Percentiles rank a stretch among this genome's conserved stretches.
These are phyloP conservation scores for Suhomyces tanzawaensis DNA, from an alignment of 805 yeast genomes.

Conservation along the genomic window DNA sequence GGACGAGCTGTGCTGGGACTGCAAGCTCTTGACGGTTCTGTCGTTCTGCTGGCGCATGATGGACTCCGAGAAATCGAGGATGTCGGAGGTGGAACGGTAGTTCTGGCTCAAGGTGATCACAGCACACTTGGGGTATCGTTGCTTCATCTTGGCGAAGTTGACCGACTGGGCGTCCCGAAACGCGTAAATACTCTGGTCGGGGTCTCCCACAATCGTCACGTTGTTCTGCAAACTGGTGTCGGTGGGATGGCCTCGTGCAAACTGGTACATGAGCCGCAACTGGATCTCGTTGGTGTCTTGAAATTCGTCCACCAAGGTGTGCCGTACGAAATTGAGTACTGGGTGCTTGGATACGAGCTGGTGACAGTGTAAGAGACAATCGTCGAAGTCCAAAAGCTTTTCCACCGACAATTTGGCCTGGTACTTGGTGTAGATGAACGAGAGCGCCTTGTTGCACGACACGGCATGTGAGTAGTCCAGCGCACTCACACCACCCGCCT, in stretches of 20 bases:
- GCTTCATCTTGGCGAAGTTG: constrained; percentile 60
- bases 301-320: constrained; percentile 88
- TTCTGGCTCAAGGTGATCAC: constrained; percentile 57
- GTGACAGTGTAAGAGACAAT: constrained; percentile 59
- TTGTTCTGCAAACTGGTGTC: constrained; percentile 39
- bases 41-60: constrained; percentile 61
- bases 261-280: constrained; percentile 58
- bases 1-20: constrained; percentile 43
- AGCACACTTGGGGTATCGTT: constrained; percentile 27
- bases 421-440: constrained; percentile 48
- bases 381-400: constrained; percentile 76
- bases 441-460: constrained; percentile 16
- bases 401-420: constrained; percentile 45
- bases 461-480: constrained; percentile 30
- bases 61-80: constrained; percentile 60
- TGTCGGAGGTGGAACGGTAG: constrained; percentile 74
- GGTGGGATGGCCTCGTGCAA: constrained; percentile 36
- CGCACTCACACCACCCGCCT: constrained; percentile 50
- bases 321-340: constrained; percentile 51
- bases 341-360: constrained; percentile 47
- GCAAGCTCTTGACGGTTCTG: constrained; percentile 43
- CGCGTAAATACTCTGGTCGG: constrained; percentile 91
- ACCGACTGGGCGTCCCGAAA: constrained; percentile 76
- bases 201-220: constrained; percentile 91
- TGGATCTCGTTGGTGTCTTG: constrained; percentile 88